phyloP scores from a whole-genome alignment of 2,329 filamentous ascomycete genomes.

The Penicillium sp. region DNA sequence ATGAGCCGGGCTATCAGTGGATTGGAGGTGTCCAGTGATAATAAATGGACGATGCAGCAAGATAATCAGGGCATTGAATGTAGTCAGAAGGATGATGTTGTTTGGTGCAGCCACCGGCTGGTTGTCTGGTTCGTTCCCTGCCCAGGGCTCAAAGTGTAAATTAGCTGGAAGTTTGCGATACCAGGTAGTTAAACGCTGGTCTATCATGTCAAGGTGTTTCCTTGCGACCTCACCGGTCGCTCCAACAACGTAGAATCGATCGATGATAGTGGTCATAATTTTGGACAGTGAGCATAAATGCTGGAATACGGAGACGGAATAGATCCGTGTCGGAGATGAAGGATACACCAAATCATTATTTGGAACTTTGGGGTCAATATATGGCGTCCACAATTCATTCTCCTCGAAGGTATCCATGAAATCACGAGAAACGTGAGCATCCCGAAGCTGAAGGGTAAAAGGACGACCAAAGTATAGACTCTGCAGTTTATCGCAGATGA shows the following conservation, averaged over 20 bases:
- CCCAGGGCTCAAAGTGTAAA: conserved; percentile 24
- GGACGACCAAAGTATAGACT: conserved; percentile 57
- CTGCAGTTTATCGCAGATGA: conserved; percentile 53
- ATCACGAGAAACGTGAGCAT: conserved; percentile 29
- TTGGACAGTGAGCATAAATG: conserved; percentile 37
- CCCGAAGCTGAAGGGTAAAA: conserved; percentile 33
- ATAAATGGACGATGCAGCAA: conserved; percentile 50
- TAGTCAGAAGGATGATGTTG: conserved; percentile 32
- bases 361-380: conserved; percentile 5
- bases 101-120: conserved; percentile 26
- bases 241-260: conserved; percentile 34
- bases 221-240: conserved; percentile 22
- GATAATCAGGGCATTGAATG: conserved; percentile 47
- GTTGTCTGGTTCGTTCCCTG: conserved; percentile 6
- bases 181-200: conserved; percentile 29
- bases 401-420: conserved; percentile 34
- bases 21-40: conserved; percentile 30
- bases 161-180: conserved; percentile 26
- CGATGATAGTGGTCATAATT: conserved; percentile 41
- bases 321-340: conserved; percentile 11
- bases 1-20: background rate
- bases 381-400: conserved; percentile 24
- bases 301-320: conserved; percentile 40
- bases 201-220: conserved; percentile 21
- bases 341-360: conserved; percentile 8